Evolutionary conservation across 1,284 basidiomycete genomes (phyloP).

Genomic region (Leccinum pseudoinsigne): DNA sequence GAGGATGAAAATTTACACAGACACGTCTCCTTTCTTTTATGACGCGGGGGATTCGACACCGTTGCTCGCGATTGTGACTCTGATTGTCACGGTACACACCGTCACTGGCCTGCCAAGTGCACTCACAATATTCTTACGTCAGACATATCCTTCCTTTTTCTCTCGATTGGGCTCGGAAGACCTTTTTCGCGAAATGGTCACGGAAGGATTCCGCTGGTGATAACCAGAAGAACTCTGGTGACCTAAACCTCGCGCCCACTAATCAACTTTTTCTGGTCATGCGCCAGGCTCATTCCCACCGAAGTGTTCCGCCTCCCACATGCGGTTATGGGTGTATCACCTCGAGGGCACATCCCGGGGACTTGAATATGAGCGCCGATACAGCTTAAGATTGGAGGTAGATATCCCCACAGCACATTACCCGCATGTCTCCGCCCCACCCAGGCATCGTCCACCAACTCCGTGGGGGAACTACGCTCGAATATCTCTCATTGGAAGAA

Average conservation of each 20-base stretch:
- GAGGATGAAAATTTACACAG: background rate
- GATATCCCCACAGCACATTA: constrained; percentile 6
- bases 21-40: background rate
- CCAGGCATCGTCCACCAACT: constrained; percentile 42
- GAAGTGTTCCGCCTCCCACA: constrained; percentile 7
- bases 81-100: background rate
- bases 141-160: background rate
- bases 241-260: background rate
- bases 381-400: constrained; percentile 17
- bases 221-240: constrained; percentile 1
- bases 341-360: constrained; percentile 1
- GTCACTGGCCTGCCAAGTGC: too few relatives aligned
- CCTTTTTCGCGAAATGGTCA: background rate
- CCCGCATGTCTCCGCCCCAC: constrained; percentile 18
- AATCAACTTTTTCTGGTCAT: background rate
- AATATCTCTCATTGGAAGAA: constrained; percentile 44
- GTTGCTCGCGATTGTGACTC: background rate
- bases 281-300: background rate
- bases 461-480: constrained; percentile 22
- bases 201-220: constrained; percentile 15
- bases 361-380: background rate
- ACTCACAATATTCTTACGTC: background rate
- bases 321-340: constrained; percentile 1
- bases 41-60: background rate
- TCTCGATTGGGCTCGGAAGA: too few relatives aligned